These are phyloP conservation scores for Magnolia officinalis DNA, from an alignment of 164 flowering plant species.

Conservation along the genomic window DNA sequence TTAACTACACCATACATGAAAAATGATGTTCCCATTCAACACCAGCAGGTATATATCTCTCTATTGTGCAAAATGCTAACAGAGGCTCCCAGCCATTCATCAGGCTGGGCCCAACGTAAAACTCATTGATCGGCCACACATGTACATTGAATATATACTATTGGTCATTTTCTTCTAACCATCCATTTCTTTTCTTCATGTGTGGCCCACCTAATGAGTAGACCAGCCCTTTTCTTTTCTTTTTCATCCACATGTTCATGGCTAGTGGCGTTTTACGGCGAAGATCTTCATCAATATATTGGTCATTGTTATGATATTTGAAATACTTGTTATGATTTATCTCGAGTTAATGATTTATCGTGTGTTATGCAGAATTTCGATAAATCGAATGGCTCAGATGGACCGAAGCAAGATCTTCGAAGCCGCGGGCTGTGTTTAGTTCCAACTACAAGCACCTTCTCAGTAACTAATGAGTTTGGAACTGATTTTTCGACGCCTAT, in stretches of 20 bases:
- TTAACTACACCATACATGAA: conserved; percentile 3
- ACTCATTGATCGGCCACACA: not conserved
- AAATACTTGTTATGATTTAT: not conserved
- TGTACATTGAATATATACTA: not conserved
- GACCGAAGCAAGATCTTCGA: not conserved
- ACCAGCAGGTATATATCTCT: not conserved
- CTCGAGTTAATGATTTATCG: not conserved
- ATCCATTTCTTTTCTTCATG: not conserved
- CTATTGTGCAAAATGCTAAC: not conserved
- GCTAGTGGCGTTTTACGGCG: not conserved
- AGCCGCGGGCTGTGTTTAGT: conserved; percentile 5
- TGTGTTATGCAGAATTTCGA: not conserved
- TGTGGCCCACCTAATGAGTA: not conserved
- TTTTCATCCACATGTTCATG: not conserved
- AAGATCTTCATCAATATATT: too few relatives aligned
- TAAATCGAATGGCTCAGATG: not conserved
- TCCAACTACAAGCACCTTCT: not conserved
- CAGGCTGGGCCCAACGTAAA: not conserved
- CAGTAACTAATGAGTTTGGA: not conserved
- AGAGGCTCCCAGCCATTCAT: not conserved
- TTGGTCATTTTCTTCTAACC: not conserved
- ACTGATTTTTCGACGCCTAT: not conserved
- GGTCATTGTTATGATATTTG: too few relatives aligned
- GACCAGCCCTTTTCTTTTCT: not conserved
- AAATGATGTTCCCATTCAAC: not conserved